phyloP scores from a whole-genome alignment of 495 filamentous ascomycete genomes.

The Aspergillus olivimuriae region DNA sequence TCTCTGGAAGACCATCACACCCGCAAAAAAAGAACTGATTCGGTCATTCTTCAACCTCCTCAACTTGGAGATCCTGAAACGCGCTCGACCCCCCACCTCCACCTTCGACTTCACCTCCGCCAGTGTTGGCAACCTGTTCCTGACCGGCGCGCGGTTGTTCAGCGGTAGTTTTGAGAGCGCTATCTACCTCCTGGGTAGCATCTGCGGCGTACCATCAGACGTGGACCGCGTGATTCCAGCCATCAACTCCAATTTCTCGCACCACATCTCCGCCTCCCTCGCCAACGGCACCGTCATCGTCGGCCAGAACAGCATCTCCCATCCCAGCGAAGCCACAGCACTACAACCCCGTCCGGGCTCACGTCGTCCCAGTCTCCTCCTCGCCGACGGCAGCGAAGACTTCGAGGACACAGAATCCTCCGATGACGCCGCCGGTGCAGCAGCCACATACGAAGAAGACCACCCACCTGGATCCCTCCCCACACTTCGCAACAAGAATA shows the following conservation, averaged over 20 bases:
- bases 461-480: conserved; percentile 82
- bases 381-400: conserved; percentile 41
- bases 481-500: conserved; percentile 69
- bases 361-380: conserved; percentile 30
- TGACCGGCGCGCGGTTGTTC: conserved; percentile 78
- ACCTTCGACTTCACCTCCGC: conserved; percentile 86
- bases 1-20: conserved; percentile 70
- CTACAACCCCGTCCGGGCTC: conserved; percentile 33
- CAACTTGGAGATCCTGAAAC: conserved; percentile 87
- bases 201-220: conserved; percentile 69
- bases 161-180: conserved; percentile 75
- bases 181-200: conserved; percentile 74
- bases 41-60: conserved; percentile 81
- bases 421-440: conserved; percentile 17
- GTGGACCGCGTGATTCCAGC: conserved; percentile 73
- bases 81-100: conserved; percentile 63
- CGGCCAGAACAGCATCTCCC: conserved; percentile 88
- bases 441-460: conserved; percentile 60
- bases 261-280: conserved; percentile 84
- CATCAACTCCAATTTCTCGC: conserved; percentile 88
- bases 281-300: conserved; percentile 72
- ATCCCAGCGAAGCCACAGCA: conserved; percentile 59
- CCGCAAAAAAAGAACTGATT: conserved; percentile 85
- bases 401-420: conserved; percentile 66
- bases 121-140: conserved; percentile 88